These are phyloP conservation scores for Fusarium sacchari DNA, from an alignment of 2,329 filamentous ascomycete species.

Conservation along the genomic window DNA sequence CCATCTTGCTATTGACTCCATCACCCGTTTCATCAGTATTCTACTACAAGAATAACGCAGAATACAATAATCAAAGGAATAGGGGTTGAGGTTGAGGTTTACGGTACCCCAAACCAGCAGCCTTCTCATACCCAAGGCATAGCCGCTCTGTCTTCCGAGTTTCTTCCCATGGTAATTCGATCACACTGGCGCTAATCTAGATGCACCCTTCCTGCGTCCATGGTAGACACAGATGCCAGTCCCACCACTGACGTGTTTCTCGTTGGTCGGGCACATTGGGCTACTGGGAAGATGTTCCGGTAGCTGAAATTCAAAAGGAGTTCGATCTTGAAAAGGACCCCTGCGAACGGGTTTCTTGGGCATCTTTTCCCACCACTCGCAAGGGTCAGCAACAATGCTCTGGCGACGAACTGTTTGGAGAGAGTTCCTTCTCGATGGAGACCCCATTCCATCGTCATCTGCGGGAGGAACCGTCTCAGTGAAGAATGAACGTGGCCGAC, in stretches of 20 bases:
- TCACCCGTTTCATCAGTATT: not conserved
- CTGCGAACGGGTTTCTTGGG: constrained; percentile 38
- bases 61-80: not conserved
- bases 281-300: constrained; percentile 63
- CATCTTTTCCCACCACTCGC: constrained; percentile 52
- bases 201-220: constrained; percentile 48
- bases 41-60: not conserved
- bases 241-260: constrained; percentile 55
- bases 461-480: constrained; percentile 51
- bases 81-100: not conserved
- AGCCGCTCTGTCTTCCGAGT: not conserved
- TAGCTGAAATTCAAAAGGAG: constrained; percentile 58
- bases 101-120: not conserved
- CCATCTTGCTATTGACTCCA: not conserved
- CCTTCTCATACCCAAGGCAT: not conserved
- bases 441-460: not conserved
- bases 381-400: constrained; percentile 39
- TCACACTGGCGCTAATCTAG: constrained; percentile 1
- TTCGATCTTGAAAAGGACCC: constrained; percentile 20
- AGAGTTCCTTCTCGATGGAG: constrained; percentile 21
- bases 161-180: not conserved
- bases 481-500: constrained; percentile 56
- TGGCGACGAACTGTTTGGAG: constrained; percentile 32
- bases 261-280: constrained; percentile 62
- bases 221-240: constrained; percentile 63